Percentiles rank a stretch among this genome's conserved stretches.
Evolutionary conservation across 257 asterid genomes (phyloP).

Genomic region (Ilex asprella): DNA sequence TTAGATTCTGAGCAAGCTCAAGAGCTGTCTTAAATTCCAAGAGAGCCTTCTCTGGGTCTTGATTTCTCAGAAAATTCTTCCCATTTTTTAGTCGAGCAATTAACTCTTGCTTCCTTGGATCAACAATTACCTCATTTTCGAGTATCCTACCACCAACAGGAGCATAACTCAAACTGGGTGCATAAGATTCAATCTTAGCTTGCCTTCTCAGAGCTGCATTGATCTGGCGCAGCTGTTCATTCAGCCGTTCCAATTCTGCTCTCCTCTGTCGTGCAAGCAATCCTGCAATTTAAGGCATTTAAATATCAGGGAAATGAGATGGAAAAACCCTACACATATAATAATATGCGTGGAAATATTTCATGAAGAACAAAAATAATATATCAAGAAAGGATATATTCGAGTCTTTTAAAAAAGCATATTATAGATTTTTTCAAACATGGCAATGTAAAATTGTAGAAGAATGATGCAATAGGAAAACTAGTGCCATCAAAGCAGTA

Average conservation of each 20-base stretch:
- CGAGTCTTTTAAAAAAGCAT: too few relatives aligned
- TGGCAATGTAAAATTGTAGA: too few relatives aligned
- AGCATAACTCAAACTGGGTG: constrained; percentile 90
- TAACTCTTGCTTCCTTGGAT: constrained; percentile 72
- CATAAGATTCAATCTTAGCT: constrained; percentile 95
- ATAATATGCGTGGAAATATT: not conserved
- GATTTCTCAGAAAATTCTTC: constrained; percentile 74
- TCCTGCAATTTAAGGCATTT: constrained; percentile 35
- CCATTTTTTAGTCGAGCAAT: constrained; percentile 74
- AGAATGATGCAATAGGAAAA: too few relatives aligned
- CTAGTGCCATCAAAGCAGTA: too few relatives aligned
- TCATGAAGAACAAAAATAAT: not conserved
- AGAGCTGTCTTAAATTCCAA: constrained; percentile 80
- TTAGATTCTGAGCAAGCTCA: constrained; percentile 70
- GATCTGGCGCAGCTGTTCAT: constrained; percentile 95
- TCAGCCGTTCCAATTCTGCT: constrained; percentile 75
- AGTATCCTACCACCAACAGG: constrained; percentile 72
- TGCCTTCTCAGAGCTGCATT: constrained; percentile 90
- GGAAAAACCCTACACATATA: not conserved
- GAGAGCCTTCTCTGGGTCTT: constrained; percentile 74
- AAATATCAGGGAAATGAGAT: not conserved
- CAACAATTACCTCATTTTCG: constrained; percentile 82
- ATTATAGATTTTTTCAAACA: too few relatives aligned
- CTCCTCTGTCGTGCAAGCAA: constrained; percentile 89
- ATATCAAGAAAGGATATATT: not conserved